Percentiles rank a stretch among this genome's conserved stretches.
phyloP scores from a whole-genome alignment of 306 rosid species.

The Acmispon strigosus region DNA sequence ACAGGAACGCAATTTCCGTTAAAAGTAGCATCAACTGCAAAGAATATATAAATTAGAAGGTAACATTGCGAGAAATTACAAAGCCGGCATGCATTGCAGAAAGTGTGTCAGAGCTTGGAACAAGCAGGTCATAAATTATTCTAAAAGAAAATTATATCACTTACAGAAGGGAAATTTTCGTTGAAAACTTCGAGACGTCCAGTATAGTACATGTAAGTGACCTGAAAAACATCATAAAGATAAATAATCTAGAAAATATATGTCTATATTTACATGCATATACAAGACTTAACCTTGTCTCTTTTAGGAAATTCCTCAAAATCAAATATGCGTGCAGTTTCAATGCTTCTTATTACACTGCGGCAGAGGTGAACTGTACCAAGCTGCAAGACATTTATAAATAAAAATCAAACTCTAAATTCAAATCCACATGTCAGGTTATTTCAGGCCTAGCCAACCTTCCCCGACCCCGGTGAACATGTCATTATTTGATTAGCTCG shows the following conservation, averaged over 20 bases:
- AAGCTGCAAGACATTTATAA: conserved; percentile 57
- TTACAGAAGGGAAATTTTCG: conserved; percentile 89
- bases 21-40: not conserved
- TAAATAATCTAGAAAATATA: conserved; percentile 10
- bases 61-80: not conserved
- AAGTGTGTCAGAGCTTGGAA: not conserved
- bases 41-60: not conserved
- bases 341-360: conserved; percentile 95
- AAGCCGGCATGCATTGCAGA: not conserved
- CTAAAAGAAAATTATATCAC: conserved; percentile 30
- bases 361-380: conserved; percentile 97
- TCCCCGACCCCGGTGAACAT: not conserved
- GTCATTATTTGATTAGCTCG: not conserved
- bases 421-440: conserved; percentile 5
- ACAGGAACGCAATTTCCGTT: not conserved
- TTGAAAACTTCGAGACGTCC: conserved; percentile 99
- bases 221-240: conserved; percentile 45
- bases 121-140: conserved; percentile 4
- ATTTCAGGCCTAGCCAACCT: not conserved
- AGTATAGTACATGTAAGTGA: conserved; percentile 95
- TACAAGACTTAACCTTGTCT: conserved; percentile 69
- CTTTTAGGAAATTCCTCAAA: conserved; percentile 93
- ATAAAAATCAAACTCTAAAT: conserved; percentile 16
- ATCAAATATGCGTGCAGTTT: conserved; percentile 92
- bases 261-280: not conserved